These are phyloP conservation scores for Candida succiphila DNA, from an alignment of 805 yeast genomes.

Conservation along the genomic window DNA sequence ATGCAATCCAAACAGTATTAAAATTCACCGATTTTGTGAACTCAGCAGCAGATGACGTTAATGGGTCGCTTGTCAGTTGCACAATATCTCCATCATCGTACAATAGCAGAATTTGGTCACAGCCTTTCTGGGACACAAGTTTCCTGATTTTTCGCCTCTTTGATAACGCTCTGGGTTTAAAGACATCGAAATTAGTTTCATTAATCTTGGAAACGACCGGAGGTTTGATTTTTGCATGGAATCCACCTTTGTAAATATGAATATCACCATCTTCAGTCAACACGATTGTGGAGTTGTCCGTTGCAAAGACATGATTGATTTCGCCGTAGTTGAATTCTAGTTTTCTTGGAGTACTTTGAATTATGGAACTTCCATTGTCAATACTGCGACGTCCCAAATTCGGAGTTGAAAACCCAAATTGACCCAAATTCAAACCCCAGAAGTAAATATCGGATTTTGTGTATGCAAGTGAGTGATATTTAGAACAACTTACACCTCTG, in stretches of 20 bases:
- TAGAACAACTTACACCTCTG: slow-evolving; percentile 50
- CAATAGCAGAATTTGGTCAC: slow-evolving; percentile 34
- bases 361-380: slow-evolving; percentile 22
- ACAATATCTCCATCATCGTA: slow-evolving; percentile 54
- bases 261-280: slow-evolving; percentile 49
- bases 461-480: slow-evolving; percentile 57
- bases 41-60: slow-evolving; percentile 20
- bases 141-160: slow-evolving; percentile 24
- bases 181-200: slow-evolving; percentile 39
- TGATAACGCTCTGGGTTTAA: slow-evolving; percentile 43
- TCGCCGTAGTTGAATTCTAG: slow-evolving; percentile 33
- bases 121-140: slow-evolving; percentile 26
- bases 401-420: slow-evolving; percentile 48
- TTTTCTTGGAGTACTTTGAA: slow-evolving; percentile 28
- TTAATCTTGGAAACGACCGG: slow-evolving; percentile 22
- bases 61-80: slow-evolving; percentile 21
- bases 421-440: slow-evolving; percentile 83
- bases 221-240: slow-evolving; percentile 37
- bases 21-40: slow-evolving; percentile 36
- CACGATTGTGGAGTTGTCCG: slow-evolving; percentile 63
- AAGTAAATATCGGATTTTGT: slow-evolving; percentile 36
- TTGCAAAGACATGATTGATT: slow-evolving; percentile 49
- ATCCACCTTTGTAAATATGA: slow-evolving; percentile 48
- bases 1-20: slow-evolving; percentile 51
- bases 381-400: slow-evolving; percentile 6